Percentiles rank a stretch among this genome's conserved stretches.
These are phyloP conservation scores for Ophiostoma populinum DNA, from an alignment of 2,329 filamentous ascomycete species.

Conservation along the genomic window DNA sequence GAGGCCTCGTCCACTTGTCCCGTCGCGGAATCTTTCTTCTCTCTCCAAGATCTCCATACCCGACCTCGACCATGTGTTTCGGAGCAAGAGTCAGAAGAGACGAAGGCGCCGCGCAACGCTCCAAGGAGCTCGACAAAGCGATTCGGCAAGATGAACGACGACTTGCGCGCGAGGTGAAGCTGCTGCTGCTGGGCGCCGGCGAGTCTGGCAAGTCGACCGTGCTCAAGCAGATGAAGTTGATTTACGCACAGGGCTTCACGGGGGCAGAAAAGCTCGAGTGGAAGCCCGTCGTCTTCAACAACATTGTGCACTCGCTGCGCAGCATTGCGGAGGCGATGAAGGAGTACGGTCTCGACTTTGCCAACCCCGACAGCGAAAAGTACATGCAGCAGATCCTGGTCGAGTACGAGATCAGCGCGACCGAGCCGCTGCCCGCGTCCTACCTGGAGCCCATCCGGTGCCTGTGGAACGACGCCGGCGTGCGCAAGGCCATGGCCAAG, in stretches of 20 bases:
- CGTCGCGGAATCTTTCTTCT: too few relatives aligned
- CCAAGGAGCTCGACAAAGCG: slow-evolving; percentile 67
- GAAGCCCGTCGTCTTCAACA: slow-evolving; percentile 90
- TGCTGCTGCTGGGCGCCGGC: slow-evolving; percentile 74
- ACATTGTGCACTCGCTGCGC: slow-evolving; percentile 82
- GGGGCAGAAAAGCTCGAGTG: slow-evolving; percentile 82
- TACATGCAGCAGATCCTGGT: slow-evolving; percentile 61
- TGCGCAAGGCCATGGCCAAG: slow-evolving; percentile 75
- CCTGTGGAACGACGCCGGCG: slow-evolving; percentile 69
- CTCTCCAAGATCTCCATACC: neutral
- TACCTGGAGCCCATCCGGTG: slow-evolving; percentile 68
- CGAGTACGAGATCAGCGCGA: slow-evolving; percentile 66
- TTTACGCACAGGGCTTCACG: slow-evolving; percentile 83
- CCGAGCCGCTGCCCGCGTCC: slow-evolving; percentile 62
- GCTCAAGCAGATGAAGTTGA: slow-evolving; percentile 97
- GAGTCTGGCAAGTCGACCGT: slow-evolving; percentile 95
- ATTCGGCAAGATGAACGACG: slow-evolving; percentile 79
- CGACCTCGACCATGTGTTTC: slow-evolving; percentile 42
- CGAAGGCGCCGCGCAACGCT: slow-evolving; percentile 34
- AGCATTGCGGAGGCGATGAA: slow-evolving; percentile 83
- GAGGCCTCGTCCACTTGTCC: too few relatives aligned
- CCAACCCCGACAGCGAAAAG: slow-evolving; percentile 64
- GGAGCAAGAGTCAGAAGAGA: slow-evolving; percentile 35
- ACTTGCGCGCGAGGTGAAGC: slow-evolving; percentile 77
- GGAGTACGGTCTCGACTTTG: slow-evolving; percentile 64